These are phyloP conservation scores for Scenedesmus sp. DNA, from an alignment of 163 green algal genomes.

Conservation along the genomic window DNA sequence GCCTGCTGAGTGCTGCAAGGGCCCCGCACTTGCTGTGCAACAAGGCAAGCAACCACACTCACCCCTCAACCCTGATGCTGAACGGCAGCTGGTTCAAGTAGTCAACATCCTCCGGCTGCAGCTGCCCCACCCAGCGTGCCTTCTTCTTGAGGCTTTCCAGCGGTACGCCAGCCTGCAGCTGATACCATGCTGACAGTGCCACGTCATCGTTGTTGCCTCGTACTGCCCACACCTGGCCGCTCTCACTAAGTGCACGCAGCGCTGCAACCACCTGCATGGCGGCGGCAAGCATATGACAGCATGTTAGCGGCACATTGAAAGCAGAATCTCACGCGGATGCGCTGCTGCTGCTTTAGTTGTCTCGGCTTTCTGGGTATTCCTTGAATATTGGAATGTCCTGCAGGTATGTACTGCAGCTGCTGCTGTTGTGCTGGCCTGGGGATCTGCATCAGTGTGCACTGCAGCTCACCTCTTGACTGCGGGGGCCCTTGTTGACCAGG, in stretches of 20 bases:
- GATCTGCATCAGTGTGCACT: not conserved
- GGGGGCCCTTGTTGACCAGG: constrained; percentile 64
- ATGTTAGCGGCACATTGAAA: too few relatives aligned
- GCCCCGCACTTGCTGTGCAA: too few relatives aligned
- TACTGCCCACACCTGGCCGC: not conserved
- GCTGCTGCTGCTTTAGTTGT: not conserved
- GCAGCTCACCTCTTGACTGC: constrained; percentile 8
- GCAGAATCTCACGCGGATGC: not conserved
- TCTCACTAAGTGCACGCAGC: constrained; percentile 20
- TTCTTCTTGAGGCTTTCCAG: not conserved
- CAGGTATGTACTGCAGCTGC: not conserved
- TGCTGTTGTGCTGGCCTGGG: not conserved
- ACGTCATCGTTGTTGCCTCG: constrained; percentile 47
- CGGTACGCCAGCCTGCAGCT: constrained; percentile 8
- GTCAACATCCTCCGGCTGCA: constrained; percentile 29
- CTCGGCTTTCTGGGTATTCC: too few relatives aligned
- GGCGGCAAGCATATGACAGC: not conserved
- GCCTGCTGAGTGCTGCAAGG: too few relatives aligned
- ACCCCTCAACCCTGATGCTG: constrained; percentile 28
- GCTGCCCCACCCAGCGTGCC: constrained; percentile 12
- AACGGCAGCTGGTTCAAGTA: constrained; percentile 32
- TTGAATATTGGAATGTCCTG: not conserved
- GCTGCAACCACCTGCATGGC: not conserved
- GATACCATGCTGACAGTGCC: constrained; percentile 17
- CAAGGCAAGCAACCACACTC: not conserved